phyloP scores from a whole-genome alignment of 1,284 basidiomycete species.

The Melampsora americana region DNA sequence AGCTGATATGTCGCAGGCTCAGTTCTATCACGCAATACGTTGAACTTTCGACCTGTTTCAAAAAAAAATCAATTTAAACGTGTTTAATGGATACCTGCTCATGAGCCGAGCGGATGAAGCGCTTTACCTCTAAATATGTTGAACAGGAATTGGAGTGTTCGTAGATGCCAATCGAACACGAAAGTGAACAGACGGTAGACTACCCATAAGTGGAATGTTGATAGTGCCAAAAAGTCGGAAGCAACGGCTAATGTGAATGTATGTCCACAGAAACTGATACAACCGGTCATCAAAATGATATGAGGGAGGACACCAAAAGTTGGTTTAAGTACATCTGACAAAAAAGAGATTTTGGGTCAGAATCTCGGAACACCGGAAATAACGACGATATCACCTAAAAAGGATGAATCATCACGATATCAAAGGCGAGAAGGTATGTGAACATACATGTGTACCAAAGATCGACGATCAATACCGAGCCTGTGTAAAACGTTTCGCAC shows the following conservation, averaged over 20 bases:
- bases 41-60: constrained; percentile 78
- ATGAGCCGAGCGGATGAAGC: constrained; percentile 20
- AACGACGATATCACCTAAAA: constrained; percentile 49
- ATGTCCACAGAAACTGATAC: constrained; percentile 64
- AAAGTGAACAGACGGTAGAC: constrained; percentile 67
- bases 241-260: constrained; percentile 68
- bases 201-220: constrained; percentile 71
- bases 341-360: not conserved
- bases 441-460: constrained; percentile 65
- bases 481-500: constrained; percentile 65
- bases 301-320: constrained; percentile 58
- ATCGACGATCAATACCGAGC: constrained; percentile 64
- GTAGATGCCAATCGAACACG: constrained; percentile 66
- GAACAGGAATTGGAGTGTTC: constrained; percentile 70
- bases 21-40: constrained; percentile 73
- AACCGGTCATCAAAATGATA: constrained; percentile 60
- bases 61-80: not conserved
- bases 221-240: constrained; percentile 65
- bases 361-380: constrained; percentile 49
- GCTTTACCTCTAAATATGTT: constrained; percentile 83
- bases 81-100: not conserved
- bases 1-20: constrained; percentile 88
- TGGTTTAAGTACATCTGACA: constrained; percentile 53
- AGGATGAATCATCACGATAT: constrained; percentile 12
- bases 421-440: not conserved